A percentile compares a stretch with the other conserved stretches of the same genome.
Evolutionary conservation across 2,329 filamentous ascomycete genomes (phyloP).

Genomic region (Xylariaceae sp.): DNA sequence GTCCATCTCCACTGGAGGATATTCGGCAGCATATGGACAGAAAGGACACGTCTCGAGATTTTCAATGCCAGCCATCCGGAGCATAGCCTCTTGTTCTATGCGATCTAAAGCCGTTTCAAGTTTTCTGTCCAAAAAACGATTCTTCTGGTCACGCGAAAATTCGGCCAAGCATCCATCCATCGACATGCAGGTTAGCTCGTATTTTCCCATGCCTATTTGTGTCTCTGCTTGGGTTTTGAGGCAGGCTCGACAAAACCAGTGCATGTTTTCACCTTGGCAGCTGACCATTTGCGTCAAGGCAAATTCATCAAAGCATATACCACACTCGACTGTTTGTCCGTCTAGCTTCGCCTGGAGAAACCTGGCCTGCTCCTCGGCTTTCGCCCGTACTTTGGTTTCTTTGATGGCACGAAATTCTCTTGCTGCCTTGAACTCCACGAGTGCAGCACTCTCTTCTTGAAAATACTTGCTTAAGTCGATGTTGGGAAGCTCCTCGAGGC

Average conservation of each 20-base stretch:
- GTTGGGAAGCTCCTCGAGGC: slow-evolving; percentile 11
- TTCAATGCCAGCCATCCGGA: slow-evolving; percentile 69
- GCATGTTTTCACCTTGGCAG: slow-evolving; percentile 57
- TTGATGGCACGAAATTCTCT: slow-evolving; percentile 30
- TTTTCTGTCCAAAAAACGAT: slow-evolving; percentile 56
- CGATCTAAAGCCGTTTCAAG: slow-evolving; percentile 62
- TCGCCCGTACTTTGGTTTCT: slow-evolving; percentile 23
- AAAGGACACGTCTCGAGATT: slow-evolving; percentile 76
- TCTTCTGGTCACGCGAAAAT: slow-evolving; percentile 57
- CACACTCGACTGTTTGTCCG: slow-evolving; percentile 63
- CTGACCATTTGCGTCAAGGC: slow-evolving; percentile 66
- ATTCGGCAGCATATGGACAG: slow-evolving; percentile 76
- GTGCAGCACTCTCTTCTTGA: slow-evolving; percentile 27
- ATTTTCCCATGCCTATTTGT: slow-evolving; percentile 67
- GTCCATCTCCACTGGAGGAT: slow-evolving; percentile 63
- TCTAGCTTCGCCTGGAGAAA: slow-evolving; percentile 39
- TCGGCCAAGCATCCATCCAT: slow-evolving; percentile 61
- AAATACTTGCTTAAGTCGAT: slow-evolving; percentile 20
- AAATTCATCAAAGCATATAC: slow-evolving; percentile 68
- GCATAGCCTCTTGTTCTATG: slow-evolving; percentile 67
- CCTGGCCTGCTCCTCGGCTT: slow-evolving; percentile 37
- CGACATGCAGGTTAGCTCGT: slow-evolving; percentile 69
- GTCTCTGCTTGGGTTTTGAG: slow-evolving; percentile 63
- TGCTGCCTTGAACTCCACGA: slow-evolving; percentile 41
- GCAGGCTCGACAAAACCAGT: slow-evolving; percentile 71